Conservation (phyloP, 345 rosid genomes). For the Gossypium rotundifolium region DNA sequence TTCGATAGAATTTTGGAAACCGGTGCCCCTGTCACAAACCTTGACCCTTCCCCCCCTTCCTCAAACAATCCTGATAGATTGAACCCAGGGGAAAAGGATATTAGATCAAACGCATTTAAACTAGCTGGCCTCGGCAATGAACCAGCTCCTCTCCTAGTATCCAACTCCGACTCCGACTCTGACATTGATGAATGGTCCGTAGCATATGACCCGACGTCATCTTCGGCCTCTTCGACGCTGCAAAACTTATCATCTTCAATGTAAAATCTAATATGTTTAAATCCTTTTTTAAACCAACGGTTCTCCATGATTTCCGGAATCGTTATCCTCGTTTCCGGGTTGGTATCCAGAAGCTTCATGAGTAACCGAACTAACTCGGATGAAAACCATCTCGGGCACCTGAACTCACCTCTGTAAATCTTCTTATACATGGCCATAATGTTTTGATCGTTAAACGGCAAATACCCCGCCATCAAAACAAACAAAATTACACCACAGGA, state of each 20-base stretch:
- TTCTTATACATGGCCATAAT: slow-evolving; percentile 71
- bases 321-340: slow-evolving; percentile 64
- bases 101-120: slow-evolving; percentile 66
- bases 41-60: slow-evolving; percentile 57
- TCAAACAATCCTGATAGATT: slow-evolving; percentile 66
- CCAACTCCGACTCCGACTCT: slow-evolving; percentile 45
- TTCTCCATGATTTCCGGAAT: slow-evolving; percentile 66
- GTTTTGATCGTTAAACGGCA: slow-evolving; percentile 82
- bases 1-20: slow-evolving; percentile 55
- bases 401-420: slow-evolving; percentile 65
- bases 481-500: slow-evolving; percentile 86
- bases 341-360: slow-evolving; percentile 59
- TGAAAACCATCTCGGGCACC: slow-evolving; percentile 76
- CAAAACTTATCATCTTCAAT: slow-evolving; percentile 46
- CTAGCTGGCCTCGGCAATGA: slow-evolving; percentile 53
- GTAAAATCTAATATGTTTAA: slow-evolving; percentile 56
- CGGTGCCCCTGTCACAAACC: slow-evolving; percentile 55
- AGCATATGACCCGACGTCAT: slow-evolving; percentile 21
- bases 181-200: slow-evolving; percentile 45
- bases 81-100: slow-evolving; percentile 68
- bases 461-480: slow-evolving; percentile 65
- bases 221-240: slow-evolving; percentile 33
- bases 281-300: slow-evolving; percentile 74
- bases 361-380: slow-evolving; percentile 51
- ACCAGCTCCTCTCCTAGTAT: slow-evolving; percentile 17